Percentiles rank a stretch among this genome's conserved stretches.
Evolutionary conservation across 176 grass and related monocot genomes (phyloP).

Genomic region (Canna indica): DNA sequence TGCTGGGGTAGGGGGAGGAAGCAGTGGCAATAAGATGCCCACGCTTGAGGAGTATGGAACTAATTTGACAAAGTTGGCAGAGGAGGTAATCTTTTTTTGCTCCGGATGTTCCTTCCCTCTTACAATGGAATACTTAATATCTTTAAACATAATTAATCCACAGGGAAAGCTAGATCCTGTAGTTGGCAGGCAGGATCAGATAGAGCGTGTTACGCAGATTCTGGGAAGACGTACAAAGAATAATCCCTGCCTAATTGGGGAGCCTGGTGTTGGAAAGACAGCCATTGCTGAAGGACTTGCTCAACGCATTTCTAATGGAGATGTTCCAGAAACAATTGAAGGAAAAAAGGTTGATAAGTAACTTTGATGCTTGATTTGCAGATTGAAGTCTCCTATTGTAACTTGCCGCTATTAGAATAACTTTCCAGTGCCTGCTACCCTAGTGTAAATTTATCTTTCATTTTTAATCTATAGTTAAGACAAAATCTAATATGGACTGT

Average conservation of each 20-base stretch:
- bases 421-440: not conserved
- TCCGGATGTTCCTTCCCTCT: not conserved
- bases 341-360: slow-evolving; percentile 62
- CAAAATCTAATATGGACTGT: not conserved
- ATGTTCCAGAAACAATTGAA: slow-evolving; percentile 98
- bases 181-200: slow-evolving; percentile 75
- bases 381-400: not conserved
- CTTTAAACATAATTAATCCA: not conserved
- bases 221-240: slow-evolving; percentile 92
- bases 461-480: not conserved
- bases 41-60: slow-evolving; percentile 99
- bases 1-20: slow-evolving; percentile 87
- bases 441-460: not conserved
- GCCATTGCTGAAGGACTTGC: slow-evolving; percentile 98
- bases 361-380: not conserved
- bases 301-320: slow-evolving; percentile 77
- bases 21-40: slow-evolving; percentile 90
- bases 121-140: not conserved
- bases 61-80: slow-evolving; percentile 94
- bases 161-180: slow-evolving; percentile 95
- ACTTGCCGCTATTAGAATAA: not conserved
- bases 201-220: slow-evolving; percentile 97
- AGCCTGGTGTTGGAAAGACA: slow-evolving; percentile 97
- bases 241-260: slow-evolving; percentile 94
- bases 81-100: slow-evolving; percentile 49